These are phyloP conservation scores for Ophiostoma perfectum DNA, from an alignment of 2,329 filamentous ascomycete species.

Conservation along the genomic window DNA sequence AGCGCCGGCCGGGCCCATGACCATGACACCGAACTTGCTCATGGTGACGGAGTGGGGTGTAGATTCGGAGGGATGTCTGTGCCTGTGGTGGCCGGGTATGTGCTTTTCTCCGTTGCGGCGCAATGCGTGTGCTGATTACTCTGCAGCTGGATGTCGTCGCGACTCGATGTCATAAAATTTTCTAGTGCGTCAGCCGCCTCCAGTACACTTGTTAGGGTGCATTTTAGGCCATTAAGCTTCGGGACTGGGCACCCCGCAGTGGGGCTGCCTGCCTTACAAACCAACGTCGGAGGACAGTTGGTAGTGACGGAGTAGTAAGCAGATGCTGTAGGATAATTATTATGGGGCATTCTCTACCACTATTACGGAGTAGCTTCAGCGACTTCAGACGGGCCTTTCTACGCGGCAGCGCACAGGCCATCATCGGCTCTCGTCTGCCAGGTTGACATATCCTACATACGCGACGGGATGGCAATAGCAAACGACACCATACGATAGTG, in stretches of 20 bases:
- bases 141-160: slow-evolving; percentile 6
- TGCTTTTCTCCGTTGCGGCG: too few relatives aligned
- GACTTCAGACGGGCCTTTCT: slow-evolving; percentile 13
- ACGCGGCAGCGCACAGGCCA: slow-evolving; percentile 19
- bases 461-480: background rate
- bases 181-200: slow-evolving; percentile 9
- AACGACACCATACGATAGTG: too few relatives aligned
- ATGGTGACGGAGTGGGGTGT: slow-evolving; percentile 42
- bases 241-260: slow-evolving; percentile 22
- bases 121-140: background rate
- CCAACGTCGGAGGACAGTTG: background rate
- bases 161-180: slow-evolving; percentile 13
- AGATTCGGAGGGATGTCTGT: background rate
- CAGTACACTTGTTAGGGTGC: background rate
- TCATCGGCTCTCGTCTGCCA: slow-evolving; percentile 9
- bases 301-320: background rate
- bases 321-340: background rate
- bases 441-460: too few relatives aligned
- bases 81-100: too few relatives aligned
- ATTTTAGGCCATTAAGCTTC: slow-evolving; percentile 15
- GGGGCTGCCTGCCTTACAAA: slow-evolving; percentile 14
- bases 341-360: slow-evolving; percentile 1
- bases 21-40: slow-evolving; percentile 91
- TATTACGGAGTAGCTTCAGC: background rate
- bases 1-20: slow-evolving; percentile 93